Conservation (phyloP, 106 monocot species). For the Dioscorea alata region DNA sequence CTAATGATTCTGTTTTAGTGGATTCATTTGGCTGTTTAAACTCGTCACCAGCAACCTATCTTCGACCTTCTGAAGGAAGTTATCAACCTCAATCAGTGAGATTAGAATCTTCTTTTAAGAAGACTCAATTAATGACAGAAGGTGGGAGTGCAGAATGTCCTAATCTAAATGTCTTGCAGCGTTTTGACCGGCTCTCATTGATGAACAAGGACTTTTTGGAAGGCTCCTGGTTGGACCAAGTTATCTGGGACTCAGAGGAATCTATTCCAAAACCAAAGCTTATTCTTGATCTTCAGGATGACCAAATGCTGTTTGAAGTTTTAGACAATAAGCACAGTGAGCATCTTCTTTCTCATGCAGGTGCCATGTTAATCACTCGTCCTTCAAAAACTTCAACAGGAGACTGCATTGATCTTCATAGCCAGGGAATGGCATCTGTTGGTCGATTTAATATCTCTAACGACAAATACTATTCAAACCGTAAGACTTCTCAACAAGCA, state of each 20-base stretch:
- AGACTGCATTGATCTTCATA: conserved; percentile 35
- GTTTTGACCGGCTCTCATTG: conserved; percentile 48
- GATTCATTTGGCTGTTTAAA: conserved; percentile 27
- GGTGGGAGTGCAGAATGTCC: conserved; percentile 10
- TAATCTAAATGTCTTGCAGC: conserved; percentile 16
- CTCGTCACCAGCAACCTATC: neutral
- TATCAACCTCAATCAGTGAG: conserved; percentile 34
- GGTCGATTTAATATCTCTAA: conserved; percentile 88
- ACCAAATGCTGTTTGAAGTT: conserved; percentile 93
- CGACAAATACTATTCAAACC: conserved; percentile 86
- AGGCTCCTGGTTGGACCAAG: conserved; percentile 79
- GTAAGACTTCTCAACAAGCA: conserved; percentile 69
- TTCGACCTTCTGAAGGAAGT: conserved; percentile 8
- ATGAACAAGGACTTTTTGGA: conserved; percentile 76
- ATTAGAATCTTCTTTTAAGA: conserved; percentile 19
- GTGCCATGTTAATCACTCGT: conserved; percentile 62
- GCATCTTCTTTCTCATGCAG: conserved; percentile 56
- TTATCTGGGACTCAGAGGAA: conserved; percentile 76
- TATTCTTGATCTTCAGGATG: conserved; percentile 91
- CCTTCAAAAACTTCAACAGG: conserved; percentile 26
- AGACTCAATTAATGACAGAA: conserved; percentile 15
- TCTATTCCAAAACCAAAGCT: conserved; percentile 72
- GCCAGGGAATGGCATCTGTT: conserved; percentile 31
- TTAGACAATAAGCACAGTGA: conserved; percentile 47
- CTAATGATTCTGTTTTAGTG: conserved; percentile 15